Evolutionary conservation across 1,139 yeast species (phyloP).

Genomic region (Pneumocystis canis): DNA sequence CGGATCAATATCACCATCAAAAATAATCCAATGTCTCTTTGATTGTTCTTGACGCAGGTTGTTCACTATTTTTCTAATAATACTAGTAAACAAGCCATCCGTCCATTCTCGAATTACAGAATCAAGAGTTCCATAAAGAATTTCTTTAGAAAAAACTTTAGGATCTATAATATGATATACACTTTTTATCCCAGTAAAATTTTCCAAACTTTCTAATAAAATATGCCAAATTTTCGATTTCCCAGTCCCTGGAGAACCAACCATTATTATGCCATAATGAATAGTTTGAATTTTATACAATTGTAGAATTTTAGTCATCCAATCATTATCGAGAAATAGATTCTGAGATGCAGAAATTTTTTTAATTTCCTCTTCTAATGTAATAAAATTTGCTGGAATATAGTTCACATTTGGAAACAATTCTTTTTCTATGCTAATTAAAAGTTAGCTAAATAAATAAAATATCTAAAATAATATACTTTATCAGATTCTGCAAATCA

Average conservation of each 20-base stretch:
- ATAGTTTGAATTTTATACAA: constrained; percentile 46
- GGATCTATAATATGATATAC: constrained; percentile 47
- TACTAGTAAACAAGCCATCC: constrained; percentile 69
- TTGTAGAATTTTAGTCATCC: constrained; percentile 48
- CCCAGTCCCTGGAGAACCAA: constrained; percentile 67
- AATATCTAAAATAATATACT: constrained; percentile 12
- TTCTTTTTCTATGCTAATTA: constrained; percentile 20
- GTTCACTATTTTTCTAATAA: constrained; percentile 45
- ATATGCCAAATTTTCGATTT: constrained; percentile 46
- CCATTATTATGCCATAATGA: constrained; percentile 69
- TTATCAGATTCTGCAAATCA: constrained; percentile 34
- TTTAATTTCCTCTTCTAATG: constrained; percentile 16
- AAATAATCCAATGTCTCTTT: constrained; percentile 60
- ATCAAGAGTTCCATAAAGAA: constrained; percentile 59
- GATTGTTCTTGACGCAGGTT: constrained; percentile 44
- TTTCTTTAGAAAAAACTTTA: constrained; percentile 52
- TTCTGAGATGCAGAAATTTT: constrained; percentile 21
- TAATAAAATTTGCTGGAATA: constrained; percentile 16
- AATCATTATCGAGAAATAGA: constrained; percentile 25
- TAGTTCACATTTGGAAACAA: constrained; percentile 22
- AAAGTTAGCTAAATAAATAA: not conserved
- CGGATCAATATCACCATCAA: constrained; percentile 92
- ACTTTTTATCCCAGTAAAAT: constrained; percentile 28
- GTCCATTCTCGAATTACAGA: constrained; percentile 77
- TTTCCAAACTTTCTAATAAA: constrained; percentile 34